Base-by-base conservation (phyloP, 208 protist species). In the Tritrichomonas foetus region DNA sequence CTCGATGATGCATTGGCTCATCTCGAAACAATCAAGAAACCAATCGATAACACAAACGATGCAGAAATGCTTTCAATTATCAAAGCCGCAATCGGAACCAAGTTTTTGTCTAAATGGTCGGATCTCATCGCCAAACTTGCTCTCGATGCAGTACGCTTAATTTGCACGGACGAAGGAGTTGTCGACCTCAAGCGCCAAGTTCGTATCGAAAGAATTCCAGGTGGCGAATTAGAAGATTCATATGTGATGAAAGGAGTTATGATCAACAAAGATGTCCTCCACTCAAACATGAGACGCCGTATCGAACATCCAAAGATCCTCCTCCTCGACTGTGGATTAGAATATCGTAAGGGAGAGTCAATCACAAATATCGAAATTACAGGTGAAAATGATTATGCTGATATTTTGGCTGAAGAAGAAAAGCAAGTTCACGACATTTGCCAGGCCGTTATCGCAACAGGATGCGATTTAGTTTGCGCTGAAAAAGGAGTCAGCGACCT, bases 321-420 rank as follows among this genome's bases (percentile, higher is more conserved):
- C 0, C 97, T 99, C 27, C 97, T 99, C 36, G 99, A 99, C 95
- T 99, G 97, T 96, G 96, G 98, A 1, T 96, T 99, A 25, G 99
- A 99, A 97, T 99, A 99, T 96, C 99, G 99, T 95, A 99, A 99
- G 96, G 98, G 98, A 20, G 98, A 99, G 96, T 98, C 97, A 49
- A 95, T 98, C 84, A 99, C 99, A 94, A 99, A 98, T 94, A 97
- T 99, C 25, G 98, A 99, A 95, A 95, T 99, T 27, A 97, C 96
- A 36, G 97, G 99, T 92, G 98, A 99, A 94, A 97, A 98, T 53
- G 98, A 99, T 95, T 99, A 97, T 96, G 98, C 98, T 94, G 95
- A 95, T 30, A 95, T 99, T 36, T 95, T 99, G 13, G 97, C 98
- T 95, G 96, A 99, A 93, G 99, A 99, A 97, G 99, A 99, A 95